Evolutionary conservation across 2,329 filamentous ascomycete genomes (phyloP), one percentile per base, ranked within the genome.

Genomic region (Plenodomus tracheiphilus): DNA sequence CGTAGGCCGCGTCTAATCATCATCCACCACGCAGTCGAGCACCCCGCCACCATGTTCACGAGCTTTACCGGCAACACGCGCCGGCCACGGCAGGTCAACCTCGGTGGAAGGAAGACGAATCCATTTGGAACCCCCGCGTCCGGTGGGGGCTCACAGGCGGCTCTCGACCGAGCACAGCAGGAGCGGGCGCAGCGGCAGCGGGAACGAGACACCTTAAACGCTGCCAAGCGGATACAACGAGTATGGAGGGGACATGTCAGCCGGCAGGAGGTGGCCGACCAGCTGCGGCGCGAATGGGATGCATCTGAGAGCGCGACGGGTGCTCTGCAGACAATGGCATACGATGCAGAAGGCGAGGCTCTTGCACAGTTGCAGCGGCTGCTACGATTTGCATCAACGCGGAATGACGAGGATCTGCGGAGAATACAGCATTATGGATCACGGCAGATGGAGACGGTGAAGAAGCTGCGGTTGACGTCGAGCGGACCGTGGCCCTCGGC

Each of bases 41-140:
- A n/a, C 41, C 39, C 56, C 51, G 54, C 56, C 53, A 57, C 58
- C 57, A 97, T 97, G 93, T 95, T 94, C 76, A 86, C 88, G 53
- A 91, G 88, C 45, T 99, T 99, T 76, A 94, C 89, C 19, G 94
- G 94, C 62, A 89, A 77, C 74, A 89, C 91, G 63, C 86, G 90
- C 66, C 88, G 89, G 59, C 87, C 88, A 53, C 87, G 94, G 58
- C 92, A 97, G 71, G 91, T 97, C 69, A 97, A 97, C 74, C 86
- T 99, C 53, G 94, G 91, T 59, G 94, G 91, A 54, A 87, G 92
- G 61, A 84, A 84, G 58, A 79, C 79, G 42, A 96, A 96, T 66
- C 90, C 91, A 3, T 96, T 94, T 71, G 85, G 81, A 43, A 74
- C 72, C 45, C 71, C 82, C 51, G 83, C 83, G 58, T 72, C 74